Conservation (phyloP, 1,284 basidiomycete species). For the Cutaneotrichosporon dermatis region DNA sequence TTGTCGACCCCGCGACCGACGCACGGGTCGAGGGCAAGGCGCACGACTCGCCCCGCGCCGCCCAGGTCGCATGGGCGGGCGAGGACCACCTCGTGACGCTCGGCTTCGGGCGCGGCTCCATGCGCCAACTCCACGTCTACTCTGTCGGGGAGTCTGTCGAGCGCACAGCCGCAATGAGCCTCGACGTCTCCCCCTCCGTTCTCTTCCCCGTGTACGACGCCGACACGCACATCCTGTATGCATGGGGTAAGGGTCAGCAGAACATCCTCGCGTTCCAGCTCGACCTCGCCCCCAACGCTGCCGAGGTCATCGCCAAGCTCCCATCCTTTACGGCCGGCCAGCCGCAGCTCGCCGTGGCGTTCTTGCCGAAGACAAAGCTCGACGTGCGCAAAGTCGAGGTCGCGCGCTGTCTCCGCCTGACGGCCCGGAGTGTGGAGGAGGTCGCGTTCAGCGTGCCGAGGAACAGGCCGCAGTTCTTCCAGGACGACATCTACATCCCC, state of each 20-base stretch:
- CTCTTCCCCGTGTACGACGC: conserved; percentile 51
- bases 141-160: conserved; percentile 23
- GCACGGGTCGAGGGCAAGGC: conserved; percentile 27
- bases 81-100: conserved; percentile 43
- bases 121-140: conserved; percentile 50
- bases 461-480: conserved; percentile 52
- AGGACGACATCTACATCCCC: conserved; percentile 52
- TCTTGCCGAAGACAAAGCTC: conserved; percentile 46
- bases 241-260: conserved; percentile 52
- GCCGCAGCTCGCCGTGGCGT: conserved; percentile 49
- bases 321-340: conserved; percentile 39
- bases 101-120: conserved; percentile 50
- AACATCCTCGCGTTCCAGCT: conserved; percentile 50
- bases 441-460: conserved; percentile 51
- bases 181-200: conserved; percentile 52
- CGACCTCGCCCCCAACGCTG: conserved; percentile 20
- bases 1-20: conserved; percentile 47
- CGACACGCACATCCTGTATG: conserved; percentile 50
- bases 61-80: conserved; percentile 50
- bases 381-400: conserved; percentile 51
- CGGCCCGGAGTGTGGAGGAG: conserved; percentile 46
- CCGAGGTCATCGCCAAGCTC: conserved; percentile 41
- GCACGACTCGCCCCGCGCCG: conserved; percentile 48
- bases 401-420: conserved; percentile 44
- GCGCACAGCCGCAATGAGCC: conserved; percentile 31